Evolutionary conservation across 139 green algal genomes (phyloP), one percentile per base, ranked within the genome.

Genomic region (Limnomonas spitsbergensis): DNA sequence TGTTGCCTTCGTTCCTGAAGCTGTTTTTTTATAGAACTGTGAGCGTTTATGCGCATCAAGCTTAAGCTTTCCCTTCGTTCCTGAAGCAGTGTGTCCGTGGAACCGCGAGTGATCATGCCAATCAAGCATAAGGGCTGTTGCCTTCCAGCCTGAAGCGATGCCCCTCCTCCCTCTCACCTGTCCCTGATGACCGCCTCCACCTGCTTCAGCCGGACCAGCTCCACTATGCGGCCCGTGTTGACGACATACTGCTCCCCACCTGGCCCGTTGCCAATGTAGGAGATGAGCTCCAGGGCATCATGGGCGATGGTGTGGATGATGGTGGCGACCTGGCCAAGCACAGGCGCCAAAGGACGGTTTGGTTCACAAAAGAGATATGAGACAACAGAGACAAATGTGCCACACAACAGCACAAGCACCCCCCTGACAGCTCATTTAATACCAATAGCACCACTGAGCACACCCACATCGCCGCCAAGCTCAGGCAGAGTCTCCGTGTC

Each of bases 161-260:
- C n/a, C n/a, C 7, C 29, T 38, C 77, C 74, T 34, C 91, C 71
- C 82, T 61, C 47, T 29, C 47, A 61, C 47, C 47, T 81, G 37
- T 87, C 81, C 42, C 69, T 79, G 2, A 92, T 77, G 47, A 91
- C 77, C 29, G 84, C 85, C 69, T 92, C 77, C 35, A 96, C 72
- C 82, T 91, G 73, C 77, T 82, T 85, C 2, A 87, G 73, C 53
- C 42, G 78, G 34, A 86, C 71, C 9, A 86, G 20, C 14, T 79
- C 32, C 6, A 91, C 68, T 20, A 90, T 80, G 34, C 36, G 32
- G 0, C 61, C 38, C 32, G 84, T 73, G 52, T 88, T 80, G 68
- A 92, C 39, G 4, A 53, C 42, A 66, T 83, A 92, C 1, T 78
- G 77, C 4, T 69, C 73, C 4, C 81, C 81, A 38, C 76, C 76